Evolutionary conservation across 495 filamentous ascomycete species (phyloP).

Genomic region (Cladorrhinum samala): DNA sequence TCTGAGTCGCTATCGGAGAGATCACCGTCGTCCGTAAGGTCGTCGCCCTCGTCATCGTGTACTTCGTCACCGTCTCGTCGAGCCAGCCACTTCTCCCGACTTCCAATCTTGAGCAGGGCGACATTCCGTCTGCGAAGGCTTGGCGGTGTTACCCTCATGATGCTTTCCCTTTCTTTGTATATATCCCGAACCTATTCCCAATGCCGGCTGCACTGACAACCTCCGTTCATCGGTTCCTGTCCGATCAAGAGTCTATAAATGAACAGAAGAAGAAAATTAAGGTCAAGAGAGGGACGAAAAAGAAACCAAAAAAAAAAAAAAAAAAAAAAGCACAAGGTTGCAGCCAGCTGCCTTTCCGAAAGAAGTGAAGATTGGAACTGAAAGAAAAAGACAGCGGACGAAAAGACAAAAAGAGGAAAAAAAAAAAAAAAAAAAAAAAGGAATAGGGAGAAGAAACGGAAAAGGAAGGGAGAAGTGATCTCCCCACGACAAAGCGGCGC

Average conservation of each 20-base stretch:
- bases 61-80: constrained; percentile 7
- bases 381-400: constrained; percentile 2
- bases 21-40: background rate
- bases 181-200: too few relatives aligned
- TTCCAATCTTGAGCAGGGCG: constrained; percentile 16
- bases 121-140: constrained; percentile 14
- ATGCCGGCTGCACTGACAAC: background rate
- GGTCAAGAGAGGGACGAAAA: background rate
- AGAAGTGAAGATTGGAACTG: constrained; percentile 18
- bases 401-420: background rate
- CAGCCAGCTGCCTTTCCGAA: constrained; percentile 5
- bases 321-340: background rate
- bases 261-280: background rate
- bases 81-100: constrained; percentile 5
- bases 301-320: background rate
- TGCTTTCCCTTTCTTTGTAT: background rate
- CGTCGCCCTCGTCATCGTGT: background rate
- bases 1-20: background rate
- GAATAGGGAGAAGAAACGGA: constrained; percentile 6
- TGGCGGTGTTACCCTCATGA: constrained; percentile 16
- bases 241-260: constrained; percentile 5
- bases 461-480: constrained; percentile 3
- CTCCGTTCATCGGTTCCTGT: constrained; percentile 5
- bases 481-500: constrained; percentile 2
- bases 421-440: background rate